Base-by-base conservation (phyloP, 768 basidiomycete genomes). In the Kwoniella dejecticola region DNA sequence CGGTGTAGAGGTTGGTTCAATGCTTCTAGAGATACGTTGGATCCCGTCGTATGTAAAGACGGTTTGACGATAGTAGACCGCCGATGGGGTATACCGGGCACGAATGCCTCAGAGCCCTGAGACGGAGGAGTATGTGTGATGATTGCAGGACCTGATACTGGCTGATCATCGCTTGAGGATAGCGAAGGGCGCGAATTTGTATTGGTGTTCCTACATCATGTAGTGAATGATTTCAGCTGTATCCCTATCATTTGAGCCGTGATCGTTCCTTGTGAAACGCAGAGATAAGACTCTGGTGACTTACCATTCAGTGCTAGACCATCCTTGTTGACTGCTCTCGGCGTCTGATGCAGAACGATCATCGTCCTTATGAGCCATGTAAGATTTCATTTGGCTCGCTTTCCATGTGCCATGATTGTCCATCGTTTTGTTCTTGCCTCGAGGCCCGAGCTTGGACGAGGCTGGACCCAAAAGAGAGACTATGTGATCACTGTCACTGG, bases 271-370 rank as follows among this genome's bases (percentile, higher is more conserved):
- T 8, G 26, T n/a, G n/a, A n/a, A n/a, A n/a, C n/a, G n/a, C n/a
- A n/a, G n/a, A n/a, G n/a, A n/a, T n/a, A n/a, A n/a, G n/a, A n/a
- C 12, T 19, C 15, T 4, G 29, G 52, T 27, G 12, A 59, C 72
- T 47, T 49, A 74, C 72, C 72, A 74, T 55, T 70, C 72, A 3
- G 48, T 56, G 49, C 71, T 70, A 49, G 72, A 74, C 72, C 72
- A 74, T 6, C 68, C 72, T 45, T 64, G 67, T 29, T 66, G 60
- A 31, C 65, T 69, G 26, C 66, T 66, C 45, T 69, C 69, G 1
- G 64, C 69, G 31, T 74, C 70, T 24, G 68, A 67, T 27, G 67
- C 59, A 24, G 70, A 69, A 11, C 57, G 44, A 24, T n/a, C 52
- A 29, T 53, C 66, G 10, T 59, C 59, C 5, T 17, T 12, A 10